phyloP scores from a whole-genome alignment of 257 asterid species.

The Datura wrightii region DNA sequence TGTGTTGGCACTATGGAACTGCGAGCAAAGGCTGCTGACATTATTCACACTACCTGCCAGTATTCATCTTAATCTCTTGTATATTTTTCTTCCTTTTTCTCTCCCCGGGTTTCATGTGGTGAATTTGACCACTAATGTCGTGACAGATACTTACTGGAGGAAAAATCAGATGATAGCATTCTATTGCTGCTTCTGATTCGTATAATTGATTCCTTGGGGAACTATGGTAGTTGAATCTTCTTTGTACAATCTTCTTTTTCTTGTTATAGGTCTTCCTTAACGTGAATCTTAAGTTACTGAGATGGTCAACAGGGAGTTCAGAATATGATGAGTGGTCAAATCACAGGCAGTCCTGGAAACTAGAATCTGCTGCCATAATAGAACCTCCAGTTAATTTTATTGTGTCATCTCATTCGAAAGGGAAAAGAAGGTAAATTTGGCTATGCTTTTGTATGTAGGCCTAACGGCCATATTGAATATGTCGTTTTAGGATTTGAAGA shows the following conservation, averaged over 20 bases:
- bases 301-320: slow-evolving; percentile 71
- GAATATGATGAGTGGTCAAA: slow-evolving; percentile 97
- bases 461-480: slow-evolving; percentile 29
- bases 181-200: slow-evolving; percentile 85
- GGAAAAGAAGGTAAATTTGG: slow-evolving; percentile 78
- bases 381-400: slow-evolving; percentile 93
- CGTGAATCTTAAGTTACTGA: slow-evolving; percentile 17
- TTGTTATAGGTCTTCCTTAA: background rate
- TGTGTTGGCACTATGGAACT: slow-evolving; percentile 84
- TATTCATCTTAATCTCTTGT: slow-evolving; percentile 40
- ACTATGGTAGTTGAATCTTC: slow-evolving; percentile 67
- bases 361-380: slow-evolving; percentile 85
- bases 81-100: slow-evolving; percentile 36
- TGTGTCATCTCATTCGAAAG: slow-evolving; percentile 85
- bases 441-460: slow-evolving; percentile 28
- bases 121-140: slow-evolving; percentile 37
- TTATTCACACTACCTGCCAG: slow-evolving; percentile 90
- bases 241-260: slow-evolving; percentile 21
- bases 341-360: slow-evolving; percentile 96
- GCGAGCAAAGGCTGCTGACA: slow-evolving; percentile 83
- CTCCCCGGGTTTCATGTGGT: slow-evolving; percentile 32
- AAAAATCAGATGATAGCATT: slow-evolving; percentile 98
- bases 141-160: slow-evolving; percentile 86
- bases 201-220: slow-evolving; percentile 89
- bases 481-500: background rate